These are phyloP conservation scores for Fusarium avenaceum DNA, from an alignment of 2,329 filamentous ascomycete genomes.

Conservation along the genomic window DNA sequence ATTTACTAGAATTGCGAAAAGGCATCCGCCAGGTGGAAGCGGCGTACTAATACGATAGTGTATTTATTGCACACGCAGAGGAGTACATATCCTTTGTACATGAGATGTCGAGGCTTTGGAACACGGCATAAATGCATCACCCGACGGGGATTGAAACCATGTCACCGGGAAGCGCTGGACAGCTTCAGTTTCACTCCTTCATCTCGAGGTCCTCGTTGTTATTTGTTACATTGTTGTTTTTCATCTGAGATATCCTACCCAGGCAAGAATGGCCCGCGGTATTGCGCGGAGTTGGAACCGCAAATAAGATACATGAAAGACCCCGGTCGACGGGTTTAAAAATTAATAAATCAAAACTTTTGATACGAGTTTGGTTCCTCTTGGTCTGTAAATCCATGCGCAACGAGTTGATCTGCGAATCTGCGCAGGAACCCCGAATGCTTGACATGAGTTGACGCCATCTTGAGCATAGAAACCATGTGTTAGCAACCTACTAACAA, in stretches of 20 bases:
- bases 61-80: neutral
- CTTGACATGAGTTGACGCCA: neutral
- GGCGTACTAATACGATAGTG: neutral
- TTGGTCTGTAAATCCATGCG: neutral
- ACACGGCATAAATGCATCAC: slow-evolving; percentile 1
- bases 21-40: slow-evolving; percentile 24
- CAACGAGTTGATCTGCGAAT: neutral
- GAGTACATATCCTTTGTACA: neutral
- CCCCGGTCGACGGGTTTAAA: slow-evolving; percentile 1
- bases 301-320: neutral
- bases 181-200: neutral
- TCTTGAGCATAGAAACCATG: neutral
- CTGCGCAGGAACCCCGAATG: neutral
- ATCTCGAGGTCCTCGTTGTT: neutral
- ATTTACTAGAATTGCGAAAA: slow-evolving; percentile 40
- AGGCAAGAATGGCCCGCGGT: neutral
- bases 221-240: slow-evolving; percentile 1
- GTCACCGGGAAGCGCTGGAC: neutral
- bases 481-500: neutral
- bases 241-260: slow-evolving; percentile 20
- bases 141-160: neutral
- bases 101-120: neutral
- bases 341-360: slow-evolving; percentile 25
- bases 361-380: neutral
- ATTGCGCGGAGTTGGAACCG: neutral